A percentile compares a stretch with the other conserved stretches of the same genome.
These are phyloP conservation scores for Salix dunnii DNA, from an alignment of 345 rosid species.

Conservation along the genomic window DNA sequence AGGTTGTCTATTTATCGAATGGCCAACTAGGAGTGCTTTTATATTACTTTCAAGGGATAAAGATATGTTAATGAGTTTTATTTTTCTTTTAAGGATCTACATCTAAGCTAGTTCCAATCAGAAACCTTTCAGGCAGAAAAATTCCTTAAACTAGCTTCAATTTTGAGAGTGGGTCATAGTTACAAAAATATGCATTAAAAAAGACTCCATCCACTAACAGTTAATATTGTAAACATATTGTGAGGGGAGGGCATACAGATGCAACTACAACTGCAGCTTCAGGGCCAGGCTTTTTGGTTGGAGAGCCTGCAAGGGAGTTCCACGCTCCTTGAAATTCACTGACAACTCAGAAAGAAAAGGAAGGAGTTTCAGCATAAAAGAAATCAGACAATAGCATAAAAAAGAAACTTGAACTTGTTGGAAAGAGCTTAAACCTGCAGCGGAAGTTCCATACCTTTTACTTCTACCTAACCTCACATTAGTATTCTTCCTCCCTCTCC, in stretches of 20 bases:
- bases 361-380: background rate
- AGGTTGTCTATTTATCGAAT: background rate
- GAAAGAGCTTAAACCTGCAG: conserved; percentile 10
- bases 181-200: background rate
- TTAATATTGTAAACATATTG: conserved; percentile 16
- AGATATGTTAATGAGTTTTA: background rate
- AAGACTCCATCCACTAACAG: conserved; percentile 9
- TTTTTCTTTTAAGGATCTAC: background rate
- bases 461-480: conserved; percentile 34
- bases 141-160: background rate
- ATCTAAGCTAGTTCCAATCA: background rate
- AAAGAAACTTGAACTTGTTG: conserved; percentile 7
- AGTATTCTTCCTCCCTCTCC: conserved; percentile 36
- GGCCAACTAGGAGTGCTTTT: background rate
- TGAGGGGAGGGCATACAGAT: conserved; percentile 30
- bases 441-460: conserved; percentile 42
- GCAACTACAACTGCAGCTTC: conserved; percentile 30
- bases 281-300: conserved; percentile 38
- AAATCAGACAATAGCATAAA: conserved; percentile 10
- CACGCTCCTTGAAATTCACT: conserved; percentile 58
- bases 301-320: conserved; percentile 45
- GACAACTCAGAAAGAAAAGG: conserved; percentile 21
- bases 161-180: background rate
- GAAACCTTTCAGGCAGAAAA: background rate
- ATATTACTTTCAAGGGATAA: background rate